These are phyloP conservation scores for Hygrophoropsis aurantiaca DNA, from an alignment of 768 basidiomycete species.

Conservation along the genomic window DNA sequence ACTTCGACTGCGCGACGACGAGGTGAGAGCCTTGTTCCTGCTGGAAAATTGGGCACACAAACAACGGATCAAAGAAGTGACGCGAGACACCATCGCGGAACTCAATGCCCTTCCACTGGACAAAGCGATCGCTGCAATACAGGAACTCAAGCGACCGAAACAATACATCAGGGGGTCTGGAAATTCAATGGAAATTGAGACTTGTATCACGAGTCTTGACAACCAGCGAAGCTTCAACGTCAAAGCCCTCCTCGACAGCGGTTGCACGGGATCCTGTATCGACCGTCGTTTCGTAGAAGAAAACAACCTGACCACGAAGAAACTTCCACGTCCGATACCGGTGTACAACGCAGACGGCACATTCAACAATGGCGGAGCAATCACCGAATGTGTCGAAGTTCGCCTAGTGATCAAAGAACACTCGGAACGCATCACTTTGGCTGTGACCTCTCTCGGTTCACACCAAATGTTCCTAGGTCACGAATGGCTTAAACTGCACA, in stretches of 20 bases:
- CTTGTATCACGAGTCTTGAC: conserved; percentile 2
- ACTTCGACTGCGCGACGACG: background rate
- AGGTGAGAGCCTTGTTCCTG: background rate
- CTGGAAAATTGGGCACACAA: background rate
- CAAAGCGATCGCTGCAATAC: background rate
- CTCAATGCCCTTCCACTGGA: background rate
- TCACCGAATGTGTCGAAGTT: conserved; percentile 7
- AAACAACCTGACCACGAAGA: conserved; percentile 1
- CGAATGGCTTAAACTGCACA: background rate
- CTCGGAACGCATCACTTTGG: background rate
- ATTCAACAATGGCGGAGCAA: conserved; percentile 10
- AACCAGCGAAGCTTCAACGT: background rate
- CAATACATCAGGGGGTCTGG: conserved; percentile 4
- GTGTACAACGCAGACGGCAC: conserved; percentile 18
- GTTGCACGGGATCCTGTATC: conserved; percentile 21
- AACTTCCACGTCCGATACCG: conserved; percentile 9
- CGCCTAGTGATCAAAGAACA: conserved; percentile 3
- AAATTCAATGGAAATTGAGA: conserved; percentile 3
- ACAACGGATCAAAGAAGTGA: background rate
- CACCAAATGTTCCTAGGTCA: background rate
- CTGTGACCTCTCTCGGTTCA: background rate
- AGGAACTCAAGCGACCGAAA: conserved; percentile 3
- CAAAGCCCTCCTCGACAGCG: conserved; percentile 15
- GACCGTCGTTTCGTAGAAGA: conserved; percentile 7
- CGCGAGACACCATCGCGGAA: background rate